Evolutionary conservation across 176 grass and related monocot species (phyloP).

Genomic region (Triticum timopheevii): DNA sequence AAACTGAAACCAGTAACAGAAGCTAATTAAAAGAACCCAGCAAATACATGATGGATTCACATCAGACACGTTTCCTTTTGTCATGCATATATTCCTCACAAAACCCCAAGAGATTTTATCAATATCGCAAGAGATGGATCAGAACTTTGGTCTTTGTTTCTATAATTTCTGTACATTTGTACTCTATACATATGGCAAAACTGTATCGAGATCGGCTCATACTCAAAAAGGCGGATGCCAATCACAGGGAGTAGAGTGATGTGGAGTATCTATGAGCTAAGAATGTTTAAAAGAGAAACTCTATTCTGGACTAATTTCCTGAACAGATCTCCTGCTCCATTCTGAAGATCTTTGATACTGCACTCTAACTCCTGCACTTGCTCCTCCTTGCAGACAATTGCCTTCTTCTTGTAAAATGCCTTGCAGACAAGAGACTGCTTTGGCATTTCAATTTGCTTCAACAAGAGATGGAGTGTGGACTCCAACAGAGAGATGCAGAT

Average conservation of each 20-base stretch:
- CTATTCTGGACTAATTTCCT: conserved; percentile 21
- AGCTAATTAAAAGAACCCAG: too few relatives aligned
- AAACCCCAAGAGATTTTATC: too few relatives aligned
- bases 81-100: too few relatives aligned
- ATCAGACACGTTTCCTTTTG: too few relatives aligned
- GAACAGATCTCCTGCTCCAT: neutral
- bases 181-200: too few relatives aligned
- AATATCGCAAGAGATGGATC: too few relatives aligned
- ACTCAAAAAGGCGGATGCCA: conserved; percentile 12
- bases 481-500: neutral
- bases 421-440: neutral
- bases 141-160: too few relatives aligned
- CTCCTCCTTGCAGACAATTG: neutral
- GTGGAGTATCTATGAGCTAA: conserved; percentile 5
- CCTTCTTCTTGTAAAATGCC: conserved; percentile 22
- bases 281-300: conserved; percentile 35
- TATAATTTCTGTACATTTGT: too few relatives aligned
- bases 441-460: too few relatives aligned
- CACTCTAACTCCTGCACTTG: conserved; percentile 24
- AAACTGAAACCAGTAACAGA: too few relatives aligned
- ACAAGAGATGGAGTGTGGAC: neutral
- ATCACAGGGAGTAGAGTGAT: neutral
- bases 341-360: conserved; percentile 22
- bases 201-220: too few relatives aligned
- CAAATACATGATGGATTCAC: neutral